Percentiles rank a stretch among this genome's conserved stretches.
Evolutionary conservation across 2,329 filamentous ascomycete genomes (phyloP).

Genomic region (Ophiostoma sp.): DNA sequence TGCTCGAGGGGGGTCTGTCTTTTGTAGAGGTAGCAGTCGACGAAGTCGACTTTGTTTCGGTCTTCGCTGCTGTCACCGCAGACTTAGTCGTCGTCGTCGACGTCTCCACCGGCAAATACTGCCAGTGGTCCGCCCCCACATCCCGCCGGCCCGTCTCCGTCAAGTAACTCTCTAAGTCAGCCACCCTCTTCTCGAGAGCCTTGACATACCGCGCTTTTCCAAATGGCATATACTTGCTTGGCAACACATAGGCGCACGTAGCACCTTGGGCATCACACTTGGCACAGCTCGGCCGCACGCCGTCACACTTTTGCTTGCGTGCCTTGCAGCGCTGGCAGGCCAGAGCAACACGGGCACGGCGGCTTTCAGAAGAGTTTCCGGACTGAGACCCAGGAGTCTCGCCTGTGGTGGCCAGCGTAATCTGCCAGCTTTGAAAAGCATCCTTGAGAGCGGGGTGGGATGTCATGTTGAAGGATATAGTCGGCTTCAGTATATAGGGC

Average conservation of each 20-base stretch:
- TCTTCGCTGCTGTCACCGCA: background rate
- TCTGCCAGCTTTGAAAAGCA: slow-evolving; percentile 11
- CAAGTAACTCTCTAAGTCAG: background rate
- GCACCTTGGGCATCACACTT: background rate
- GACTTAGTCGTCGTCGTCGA: background rate
- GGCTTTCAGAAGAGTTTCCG: background rate
- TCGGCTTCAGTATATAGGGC: no score
- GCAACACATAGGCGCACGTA: background rate
- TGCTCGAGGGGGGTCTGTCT: background rate
- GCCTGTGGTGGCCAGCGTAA: background rate
- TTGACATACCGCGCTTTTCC: background rate
- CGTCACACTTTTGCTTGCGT: slow-evolving; percentile 18
- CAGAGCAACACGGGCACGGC: slow-evolving; percentile 1
- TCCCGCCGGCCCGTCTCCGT: background rate
- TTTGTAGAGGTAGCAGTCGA: background rate
- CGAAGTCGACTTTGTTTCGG: background rate
- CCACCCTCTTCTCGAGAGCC: background rate
- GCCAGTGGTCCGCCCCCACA: slow-evolving; percentile 3
- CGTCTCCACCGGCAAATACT: background rate
- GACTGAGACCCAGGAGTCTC: background rate
- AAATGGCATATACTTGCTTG: background rate
- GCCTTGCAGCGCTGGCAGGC: slow-evolving; percentile 17
- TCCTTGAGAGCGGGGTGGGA: background rate
- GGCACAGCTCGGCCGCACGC: background rate
- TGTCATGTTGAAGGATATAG: background rate